Conservation (phyloP, 768 basidiomycete species). For the Mycena galericulata region DNA sequence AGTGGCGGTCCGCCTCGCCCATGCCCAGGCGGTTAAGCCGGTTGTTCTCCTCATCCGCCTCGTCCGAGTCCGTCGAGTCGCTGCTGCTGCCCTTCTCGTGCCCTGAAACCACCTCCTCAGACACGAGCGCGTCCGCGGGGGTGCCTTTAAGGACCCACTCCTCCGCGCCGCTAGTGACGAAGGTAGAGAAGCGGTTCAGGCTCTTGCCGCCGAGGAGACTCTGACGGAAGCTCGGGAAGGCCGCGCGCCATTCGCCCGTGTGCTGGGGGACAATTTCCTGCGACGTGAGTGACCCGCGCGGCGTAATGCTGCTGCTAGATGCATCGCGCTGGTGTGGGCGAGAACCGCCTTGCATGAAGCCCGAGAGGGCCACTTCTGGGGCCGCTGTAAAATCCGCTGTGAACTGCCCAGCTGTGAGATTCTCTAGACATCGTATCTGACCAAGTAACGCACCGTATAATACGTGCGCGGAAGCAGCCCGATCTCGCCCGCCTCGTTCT, state of each 20-base stretch:
- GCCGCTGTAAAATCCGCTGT: conserved; percentile 71
- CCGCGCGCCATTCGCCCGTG: conserved; percentile 73
- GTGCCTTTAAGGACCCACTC: conserved; percentile 81
- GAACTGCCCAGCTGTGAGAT: conserved; percentile 55
- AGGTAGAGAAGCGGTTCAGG: conserved; percentile 87
- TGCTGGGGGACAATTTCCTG: conserved; percentile 67
- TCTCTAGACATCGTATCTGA: too few species aligned
- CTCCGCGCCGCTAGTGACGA: conserved; percentile 89
- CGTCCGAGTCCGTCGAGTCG: conserved; percentile 46
- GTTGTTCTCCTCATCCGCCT: conserved; percentile 56
- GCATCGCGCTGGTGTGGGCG: conserved; percentile 47
- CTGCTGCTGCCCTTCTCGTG: conserved; percentile 36
- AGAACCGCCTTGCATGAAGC: conserved; percentile 35
- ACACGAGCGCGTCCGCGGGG: conserved; percentile 46
- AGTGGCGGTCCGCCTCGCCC: conserved; percentile 76
- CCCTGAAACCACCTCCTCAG: conserved; percentile 8
- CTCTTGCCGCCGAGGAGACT: conserved; percentile 82
- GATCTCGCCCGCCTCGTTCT: conserved; percentile 65
- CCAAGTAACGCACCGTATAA: conserved; percentile 69
- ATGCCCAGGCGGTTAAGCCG: conserved; percentile 55
- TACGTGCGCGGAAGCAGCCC: conserved; percentile 79
- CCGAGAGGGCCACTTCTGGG: conserved; percentile 55
- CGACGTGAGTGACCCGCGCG: conserved; percentile 59
- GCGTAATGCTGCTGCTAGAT: conserved; percentile 62
- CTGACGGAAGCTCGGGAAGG: conserved; percentile 76